Percentiles rank a stretch among this genome's conserved stretches.
These are phyloP conservation scores for Acacia melanoxylon DNA, from an alignment of 306 rosid species.

Conservation along the genomic window DNA sequence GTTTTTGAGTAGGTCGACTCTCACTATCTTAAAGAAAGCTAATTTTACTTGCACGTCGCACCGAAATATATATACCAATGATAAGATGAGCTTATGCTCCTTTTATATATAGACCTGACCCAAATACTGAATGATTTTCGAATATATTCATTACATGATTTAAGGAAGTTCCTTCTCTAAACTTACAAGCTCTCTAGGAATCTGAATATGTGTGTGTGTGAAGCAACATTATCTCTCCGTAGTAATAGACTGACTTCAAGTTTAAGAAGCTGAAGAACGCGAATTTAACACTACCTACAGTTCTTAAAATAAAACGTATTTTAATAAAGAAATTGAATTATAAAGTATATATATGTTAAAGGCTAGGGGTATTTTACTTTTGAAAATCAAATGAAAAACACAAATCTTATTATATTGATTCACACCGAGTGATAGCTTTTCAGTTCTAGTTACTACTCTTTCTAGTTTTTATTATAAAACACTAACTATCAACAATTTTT, in stretches of 20 bases:
- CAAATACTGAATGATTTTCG: neutral
- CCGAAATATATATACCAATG: neutral
- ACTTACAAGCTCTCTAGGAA: neutral
- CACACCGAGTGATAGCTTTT: neutral
- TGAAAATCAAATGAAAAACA: too few species aligned
- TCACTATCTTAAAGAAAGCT: conserved; percentile 20
- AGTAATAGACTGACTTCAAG: neutral
- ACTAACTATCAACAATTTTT: too few species aligned
- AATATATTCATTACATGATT: neutral
- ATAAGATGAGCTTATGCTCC: neutral
- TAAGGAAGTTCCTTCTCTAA: neutral
- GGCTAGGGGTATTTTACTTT: too few species aligned
- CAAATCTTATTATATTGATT: neutral
- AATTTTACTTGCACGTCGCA: neutral
- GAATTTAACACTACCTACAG: too few species aligned
- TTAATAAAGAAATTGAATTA: too few species aligned
- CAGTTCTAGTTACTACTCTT: neutral
- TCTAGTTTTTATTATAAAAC: too few species aligned
- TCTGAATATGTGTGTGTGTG: neutral
- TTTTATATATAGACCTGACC: neutral
- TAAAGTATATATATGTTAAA: too few species aligned
- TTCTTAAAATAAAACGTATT: too few species aligned
- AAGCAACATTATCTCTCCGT: neutral
- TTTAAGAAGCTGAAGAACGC: neutral
- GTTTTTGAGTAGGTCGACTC: conserved; percentile 26